phyloP scores from a whole-genome alignment of 139 green algal genomes.

The Gonium pectorale region DNA sequence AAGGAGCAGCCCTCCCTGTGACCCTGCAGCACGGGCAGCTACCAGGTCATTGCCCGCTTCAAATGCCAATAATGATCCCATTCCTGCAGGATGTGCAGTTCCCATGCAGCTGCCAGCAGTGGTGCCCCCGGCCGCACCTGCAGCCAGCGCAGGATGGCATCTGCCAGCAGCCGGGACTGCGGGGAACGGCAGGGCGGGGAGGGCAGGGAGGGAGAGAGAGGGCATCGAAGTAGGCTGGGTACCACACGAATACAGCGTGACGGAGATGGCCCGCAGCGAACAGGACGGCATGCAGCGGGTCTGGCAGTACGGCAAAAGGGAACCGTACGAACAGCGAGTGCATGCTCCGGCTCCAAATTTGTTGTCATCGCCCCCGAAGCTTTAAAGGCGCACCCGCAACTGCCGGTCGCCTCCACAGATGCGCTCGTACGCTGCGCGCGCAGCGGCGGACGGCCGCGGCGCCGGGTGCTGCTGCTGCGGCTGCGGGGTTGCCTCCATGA shows the following conservation, averaged over 20 bases:
- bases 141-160: slow-evolving; percentile 1
- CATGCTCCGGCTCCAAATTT: too few species aligned
- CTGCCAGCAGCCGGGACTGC: slow-evolving; percentile 1
- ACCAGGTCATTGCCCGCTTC: too few species aligned
- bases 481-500: neutral
- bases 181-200: neutral
- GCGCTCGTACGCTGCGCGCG: neutral
- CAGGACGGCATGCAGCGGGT: neutral
- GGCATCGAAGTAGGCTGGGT: neutral
- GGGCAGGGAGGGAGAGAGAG: neutral
- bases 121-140: neutral
- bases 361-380: neutral
- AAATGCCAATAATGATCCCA: too few species aligned
- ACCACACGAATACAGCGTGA: neutral
- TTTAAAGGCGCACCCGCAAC: neutral
- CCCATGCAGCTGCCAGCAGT: neutral
- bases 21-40: too few species aligned
- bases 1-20: too few species aligned
- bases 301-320: neutral
- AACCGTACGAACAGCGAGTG: too few species aligned
- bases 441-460: neutral
- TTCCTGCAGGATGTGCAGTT: too few species aligned
- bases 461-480: neutral
- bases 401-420: neutral
- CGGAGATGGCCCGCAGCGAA: neutral